phyloP scores from a whole-genome alignment of 257 asterid genomes.

The Capsicum pubescens region DNA sequence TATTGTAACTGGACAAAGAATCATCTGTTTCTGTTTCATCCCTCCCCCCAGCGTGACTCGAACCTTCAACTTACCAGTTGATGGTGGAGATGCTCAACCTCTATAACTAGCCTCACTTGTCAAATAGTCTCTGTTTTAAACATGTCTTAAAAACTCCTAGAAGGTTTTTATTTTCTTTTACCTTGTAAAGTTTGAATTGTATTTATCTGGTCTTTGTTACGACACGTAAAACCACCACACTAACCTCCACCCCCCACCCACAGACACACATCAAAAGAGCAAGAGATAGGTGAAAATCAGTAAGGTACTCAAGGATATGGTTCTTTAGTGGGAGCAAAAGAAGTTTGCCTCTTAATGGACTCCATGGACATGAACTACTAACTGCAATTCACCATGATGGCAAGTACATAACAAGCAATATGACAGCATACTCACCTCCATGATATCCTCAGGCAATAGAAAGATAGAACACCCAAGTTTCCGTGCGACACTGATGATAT shows the following conservation, averaged over 20 bases:
- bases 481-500: constrained; percentile 95
- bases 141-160: neutral
- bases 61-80: neutral
- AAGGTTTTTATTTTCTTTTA: neutral
- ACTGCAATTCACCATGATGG: neutral
- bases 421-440: constrained; percentile 64
- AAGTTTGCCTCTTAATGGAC: neutral
- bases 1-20: neutral
- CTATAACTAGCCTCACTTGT: neutral
- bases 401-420: neutral
- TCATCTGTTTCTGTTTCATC: neutral
- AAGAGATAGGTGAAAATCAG: neutral
- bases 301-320: neutral
- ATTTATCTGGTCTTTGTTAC: constrained; percentile 8
- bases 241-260: neutral
- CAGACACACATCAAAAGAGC: neutral
- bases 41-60: neutral
- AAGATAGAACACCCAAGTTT: constrained; percentile 96
- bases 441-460: constrained; percentile 97
- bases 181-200: neutral
- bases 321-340: neutral
- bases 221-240: neutral
- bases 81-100: neutral
- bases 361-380: constrained; percentile 21
- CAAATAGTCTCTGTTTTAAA: neutral